Evolutionary conservation across 1,139 yeast species (phyloP).

Genomic region (Kodamaea suecica): DNA sequence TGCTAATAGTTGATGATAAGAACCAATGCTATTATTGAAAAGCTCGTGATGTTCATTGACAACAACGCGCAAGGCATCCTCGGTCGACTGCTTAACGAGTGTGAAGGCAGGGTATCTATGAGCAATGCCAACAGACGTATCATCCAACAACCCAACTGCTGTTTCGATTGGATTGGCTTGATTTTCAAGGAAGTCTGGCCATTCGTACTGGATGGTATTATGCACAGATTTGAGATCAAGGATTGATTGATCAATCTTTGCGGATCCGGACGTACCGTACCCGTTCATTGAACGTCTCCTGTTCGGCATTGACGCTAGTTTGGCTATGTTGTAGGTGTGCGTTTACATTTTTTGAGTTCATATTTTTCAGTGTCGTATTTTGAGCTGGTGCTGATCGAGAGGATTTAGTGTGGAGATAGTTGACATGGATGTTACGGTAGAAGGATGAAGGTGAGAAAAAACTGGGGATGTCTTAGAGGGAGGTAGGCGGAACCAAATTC

Average conservation of each 20-base stretch:
- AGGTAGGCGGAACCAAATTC: no score
- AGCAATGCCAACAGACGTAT: conserved; percentile 85
- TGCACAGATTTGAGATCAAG: conserved; percentile 37
- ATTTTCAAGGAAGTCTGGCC: conserved; percentile 36
- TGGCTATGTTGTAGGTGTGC: no score
- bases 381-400: no score
- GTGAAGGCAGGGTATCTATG: conserved; percentile 61
- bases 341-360: no score
- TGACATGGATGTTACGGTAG: no score
- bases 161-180: conserved; percentile 76
- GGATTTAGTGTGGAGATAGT: no score
- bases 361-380: no score
- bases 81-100: conserved; percentile 52
- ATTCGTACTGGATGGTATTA: conserved; percentile 40
- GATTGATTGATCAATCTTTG: conserved; percentile 28
- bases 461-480: no score
- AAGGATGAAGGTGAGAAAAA: no score
- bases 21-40: conserved; percentile 62
- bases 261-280: conserved; percentile 8
- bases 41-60: conserved; percentile 84
- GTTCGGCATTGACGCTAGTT: no score
- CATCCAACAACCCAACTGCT: conserved; percentile 78
- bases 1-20: conserved; percentile 41
- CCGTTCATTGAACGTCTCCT: conserved; percentile 16
- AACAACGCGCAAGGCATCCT: conserved; percentile 57